Evolutionary conservation across 2,329 filamentous ascomycete genomes (phyloP).

Genomic region (Fusarium algeriense): DNA sequence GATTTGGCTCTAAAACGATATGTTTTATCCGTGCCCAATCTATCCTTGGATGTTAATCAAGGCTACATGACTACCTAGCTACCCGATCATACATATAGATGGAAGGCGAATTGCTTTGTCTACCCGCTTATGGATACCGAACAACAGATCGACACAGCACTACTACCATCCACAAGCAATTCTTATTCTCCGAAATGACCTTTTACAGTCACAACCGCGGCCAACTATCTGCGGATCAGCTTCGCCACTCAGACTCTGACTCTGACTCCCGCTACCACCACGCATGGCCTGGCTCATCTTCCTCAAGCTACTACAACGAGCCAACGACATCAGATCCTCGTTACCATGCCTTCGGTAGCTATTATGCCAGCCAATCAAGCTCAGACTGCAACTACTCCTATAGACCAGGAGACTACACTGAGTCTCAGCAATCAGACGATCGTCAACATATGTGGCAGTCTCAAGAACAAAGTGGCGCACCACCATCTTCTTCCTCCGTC

Average conservation of each 20-base stretch:
- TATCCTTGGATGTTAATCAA: not conserved
- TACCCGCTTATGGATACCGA: slow-evolving; percentile 43
- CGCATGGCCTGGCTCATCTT: slow-evolving; percentile 25
- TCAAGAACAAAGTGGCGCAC: slow-evolving; percentile 31
- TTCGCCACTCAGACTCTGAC: slow-evolving; percentile 38
- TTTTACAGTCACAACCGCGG: slow-evolving; percentile 32
- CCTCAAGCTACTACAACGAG: slow-evolving; percentile 28
- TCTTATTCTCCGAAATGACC: slow-evolving; percentile 34
- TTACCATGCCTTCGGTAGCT: slow-evolving; percentile 32
- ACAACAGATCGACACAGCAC: slow-evolving; percentile 39
- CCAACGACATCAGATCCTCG: slow-evolving; percentile 34
- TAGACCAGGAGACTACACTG: slow-evolving; percentile 25
- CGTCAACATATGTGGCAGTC: slow-evolving; percentile 37
- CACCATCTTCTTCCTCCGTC: slow-evolving; percentile 37
- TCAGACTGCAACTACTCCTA: slow-evolving; percentile 26
- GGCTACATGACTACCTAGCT: slow-evolving; percentile 8
- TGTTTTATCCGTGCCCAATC: slow-evolving; percentile 24
- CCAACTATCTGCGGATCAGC: slow-evolving; percentile 31
- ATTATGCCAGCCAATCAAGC: slow-evolving; percentile 38
- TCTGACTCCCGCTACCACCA: slow-evolving; percentile 34
- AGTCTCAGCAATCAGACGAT: slow-evolving; percentile 33
- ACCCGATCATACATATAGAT: slow-evolving; percentile 3
- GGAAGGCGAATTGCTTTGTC: slow-evolving; percentile 31
- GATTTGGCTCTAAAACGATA: not conserved
- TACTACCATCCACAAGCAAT: slow-evolving; percentile 32